Evolutionary conservation across 78 protist species (phyloP), one percentile per base, ranked within the genome.

Genomic region (Tieghemostelium lacteum): DNA sequence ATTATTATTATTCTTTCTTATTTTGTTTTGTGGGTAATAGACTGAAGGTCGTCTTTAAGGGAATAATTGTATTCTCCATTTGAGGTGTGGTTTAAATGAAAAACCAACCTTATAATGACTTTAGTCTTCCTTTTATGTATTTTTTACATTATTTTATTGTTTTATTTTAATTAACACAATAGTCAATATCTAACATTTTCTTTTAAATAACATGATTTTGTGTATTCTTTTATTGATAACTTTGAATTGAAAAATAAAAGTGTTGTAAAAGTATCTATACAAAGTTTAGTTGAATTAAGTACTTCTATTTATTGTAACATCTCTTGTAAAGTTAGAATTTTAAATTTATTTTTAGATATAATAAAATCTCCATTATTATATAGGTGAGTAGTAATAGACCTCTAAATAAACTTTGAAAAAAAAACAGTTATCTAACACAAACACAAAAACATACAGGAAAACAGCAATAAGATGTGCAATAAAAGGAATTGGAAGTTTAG

Each of bases 331-430:
- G 14, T 57, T 58, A 34, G 29, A 54, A 40, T 64, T 40, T 45
- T 67, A 58, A 26, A 69, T 54, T 37, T 83, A 58, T 57, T 83
- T 24, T 69, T 83, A n/a, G 91, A 83, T 39, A 83, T 83, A 2
- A 58, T 83, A 22, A 61, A 83, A 24, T 65, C 61, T n/a, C 88
- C 88, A 37, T 58, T 73, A 39, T 73, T 73, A 39, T 73, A 73
- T 34, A 49, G 78, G 78, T 72, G 24, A 2, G 78, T 72, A 50
- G 10, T 2, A 14, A 17, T 26, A 19, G 28, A 26, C 3, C 20
- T 42, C 12, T 22, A 67, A 67, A 37, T 24, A 33, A n/a, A n/a
- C n/a, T n/a, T n/a, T n/a, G 4, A 28, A 42, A 28, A 67, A 42
- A 42, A 42, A 26, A 12, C 20, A 42, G 12, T 42, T 14, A 5